Percentiles rank a stretch among this genome's conserved stretches.
Conservation (phyloP, 495 filamentous ascomycete genomes). For the Penicillium roqueforti region DNA sequence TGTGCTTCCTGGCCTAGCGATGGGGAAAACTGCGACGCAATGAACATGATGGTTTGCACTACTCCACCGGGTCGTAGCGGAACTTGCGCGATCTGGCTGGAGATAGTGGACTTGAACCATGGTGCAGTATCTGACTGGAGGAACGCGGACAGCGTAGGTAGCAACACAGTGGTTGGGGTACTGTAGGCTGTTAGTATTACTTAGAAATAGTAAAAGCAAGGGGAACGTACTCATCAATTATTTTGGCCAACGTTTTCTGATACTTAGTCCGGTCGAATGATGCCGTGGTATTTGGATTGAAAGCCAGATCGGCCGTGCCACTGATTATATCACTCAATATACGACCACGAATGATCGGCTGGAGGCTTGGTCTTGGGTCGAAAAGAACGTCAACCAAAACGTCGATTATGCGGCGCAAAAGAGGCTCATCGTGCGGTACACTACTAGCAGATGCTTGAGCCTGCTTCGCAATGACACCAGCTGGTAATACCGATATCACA, state of each 20-base stretch:
- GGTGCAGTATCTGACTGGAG: constrained; percentile 41
- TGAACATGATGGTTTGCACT: constrained; percentile 65
- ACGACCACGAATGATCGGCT: constrained; percentile 39
- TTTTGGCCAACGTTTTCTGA: constrained; percentile 25
- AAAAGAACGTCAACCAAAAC: constrained; percentile 29
- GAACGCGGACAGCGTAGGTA: constrained; percentile 45
- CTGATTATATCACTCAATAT: constrained; percentile 46
- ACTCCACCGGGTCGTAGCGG: constrained; percentile 65
- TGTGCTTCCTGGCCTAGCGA: constrained; percentile 38
- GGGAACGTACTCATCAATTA: constrained; percentile 44
- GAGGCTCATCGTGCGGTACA: constrained; percentile 26
- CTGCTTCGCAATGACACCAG: constrained; percentile 44
- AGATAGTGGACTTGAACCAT: constrained; percentile 49
- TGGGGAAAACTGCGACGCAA: constrained; percentile 56
- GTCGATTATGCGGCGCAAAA: constrained; percentile 30
- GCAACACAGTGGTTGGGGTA: constrained; percentile 38
- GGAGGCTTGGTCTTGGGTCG: constrained; percentile 36
- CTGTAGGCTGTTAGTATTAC: constrained; percentile 27
- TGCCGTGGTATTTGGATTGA: constrained; percentile 31
- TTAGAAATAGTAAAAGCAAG: background rate
- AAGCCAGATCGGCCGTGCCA: constrained; percentile 37
- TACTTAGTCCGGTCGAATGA: constrained; percentile 20
- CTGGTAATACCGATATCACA: constrained; percentile 47
- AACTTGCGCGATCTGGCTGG: constrained; percentile 53
- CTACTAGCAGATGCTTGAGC: constrained; percentile 12